Conservation (phyloP, 2,329 filamentous ascomycete species). For the Xylaria sp. region DNA sequence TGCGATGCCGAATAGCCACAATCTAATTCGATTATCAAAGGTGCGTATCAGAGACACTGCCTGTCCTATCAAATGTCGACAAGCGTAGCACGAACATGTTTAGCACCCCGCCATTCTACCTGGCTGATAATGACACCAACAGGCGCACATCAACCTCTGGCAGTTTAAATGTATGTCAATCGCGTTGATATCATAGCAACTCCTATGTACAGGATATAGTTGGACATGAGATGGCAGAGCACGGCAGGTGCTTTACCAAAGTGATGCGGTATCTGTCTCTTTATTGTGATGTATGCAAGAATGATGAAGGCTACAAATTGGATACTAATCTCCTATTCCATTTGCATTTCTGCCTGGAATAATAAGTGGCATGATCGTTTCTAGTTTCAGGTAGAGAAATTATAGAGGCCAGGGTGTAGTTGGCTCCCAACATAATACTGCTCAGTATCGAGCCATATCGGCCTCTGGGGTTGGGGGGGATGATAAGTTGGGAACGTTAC, state of each 20-base stretch:
- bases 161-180: background rate
- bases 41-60: background rate
- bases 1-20: background rate
- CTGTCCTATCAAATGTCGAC: background rate
- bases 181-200: background rate
- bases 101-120: background rate
- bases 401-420: too few species aligned
- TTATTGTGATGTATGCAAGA: background rate
- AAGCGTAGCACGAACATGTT: too few species aligned
- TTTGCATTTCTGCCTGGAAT: background rate
- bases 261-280: background rate
- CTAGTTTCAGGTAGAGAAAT: too few species aligned
- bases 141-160: background rate
- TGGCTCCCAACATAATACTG: too few species aligned
- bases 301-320: background rate
- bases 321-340: background rate
- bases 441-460: too few species aligned
- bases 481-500: too few species aligned
- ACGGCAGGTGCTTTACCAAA: background rate
- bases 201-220: background rate
- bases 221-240: background rate
- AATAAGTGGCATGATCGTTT: background rate
- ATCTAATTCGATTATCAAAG: background rate
- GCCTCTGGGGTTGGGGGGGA: too few species aligned
- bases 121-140: background rate